Base-by-base conservation (phyloP, 495 filamentous ascomycete species). In the Collariella sp. region DNA sequence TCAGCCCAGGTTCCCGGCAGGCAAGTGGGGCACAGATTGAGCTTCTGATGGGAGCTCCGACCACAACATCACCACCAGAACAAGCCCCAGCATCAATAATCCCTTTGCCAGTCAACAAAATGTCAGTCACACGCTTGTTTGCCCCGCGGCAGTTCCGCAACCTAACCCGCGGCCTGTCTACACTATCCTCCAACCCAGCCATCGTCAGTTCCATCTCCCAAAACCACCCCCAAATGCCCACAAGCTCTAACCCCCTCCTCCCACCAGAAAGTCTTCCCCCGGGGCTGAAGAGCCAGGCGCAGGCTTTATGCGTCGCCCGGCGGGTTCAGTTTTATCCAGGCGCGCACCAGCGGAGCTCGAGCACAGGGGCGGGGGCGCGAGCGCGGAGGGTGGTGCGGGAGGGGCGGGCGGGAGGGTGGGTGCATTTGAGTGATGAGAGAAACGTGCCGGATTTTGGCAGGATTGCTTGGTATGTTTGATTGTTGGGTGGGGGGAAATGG, bases 371-470 rank as follows among this genome's bases (percentile, higher is more conserved):
- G 85, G 88, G 7, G 87, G 84, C 29, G 88, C 88, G 2, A 93
- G 84, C 62, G 78, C 76, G 2, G 88, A 94, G 62, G 91, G 91
- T 22, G 91, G 90, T 29, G 82, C 79, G 23, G 91, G 91, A 2
- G 87, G 88, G 15, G 89, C 77, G 1, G 89, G 88, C 0, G 73
- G 86, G 93, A 91, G 93, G 93, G 0, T 93, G 85, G 75, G 79
- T 96, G 16, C 93, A 98, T 75, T 76, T 98, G 5, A 91, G 84
- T 45, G 93, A 96, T 63, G 62, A 64, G 60, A 74, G 93, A 55
- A 84, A 86, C 48, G 87, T 89, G 16, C 91, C 91, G 7, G 90
- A 96, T 58, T 98, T 80, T 73, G 93, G 93, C 0, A 69, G 93
- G 46, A 95, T 96, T 62, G 87, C 91, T 42, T 87, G 86, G 79